Evolutionary conservation across 2,329 filamentous ascomycete species (phyloP), one percentile per base, ranked within the genome.

Genomic region (Neofusicoccum laricinum): DNA sequence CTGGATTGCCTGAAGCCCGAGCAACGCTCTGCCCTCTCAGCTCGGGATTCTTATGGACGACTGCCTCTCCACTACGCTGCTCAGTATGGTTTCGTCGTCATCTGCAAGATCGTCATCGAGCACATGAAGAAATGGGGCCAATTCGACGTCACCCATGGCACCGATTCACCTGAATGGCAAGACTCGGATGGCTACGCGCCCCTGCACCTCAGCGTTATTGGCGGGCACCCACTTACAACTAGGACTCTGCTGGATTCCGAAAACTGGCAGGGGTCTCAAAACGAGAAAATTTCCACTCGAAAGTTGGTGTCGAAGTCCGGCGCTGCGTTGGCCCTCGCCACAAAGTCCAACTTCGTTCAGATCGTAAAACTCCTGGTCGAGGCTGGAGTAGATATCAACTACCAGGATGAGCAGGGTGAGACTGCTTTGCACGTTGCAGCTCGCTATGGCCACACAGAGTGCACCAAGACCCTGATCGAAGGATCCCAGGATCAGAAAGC

Each of bases 401-500:
- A 93, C 82, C 92, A 92, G 72, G 93, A 98, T 73, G 88, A 91
- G 67, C 89, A 90, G 61, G 93, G 93, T 15, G 95, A 99, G 78
- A 96, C 93, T 10, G 93, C 94, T 2, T 80, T 99, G 43, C 95
- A 98, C 75, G 85, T 97, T 70, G 95, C 95, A 55, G 93, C 95
- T 63, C 88, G 93, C 49, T 95, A 94, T 71, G 93, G 93, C 15
- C 91, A 96, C 72, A 84, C 86, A 15, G 85, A 93, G 66, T 98
- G 93, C 73, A 92, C 91, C 14, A 86, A 84, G 65, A 87, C 92
- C 21, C 81, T 99, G 21, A 76, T 98, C 2, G 82, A 88, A 15
- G 91, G 91, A 2, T 89, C 86, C 0, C 78, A 82, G 5, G 81
- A 85, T 48, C 91, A 95, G 69, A 92, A 89, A 71, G 88, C 89